These are phyloP conservation scores for Diophrys sp. DNA, from an alignment of 73 alveolate species.

Conservation along the genomic window DNA sequence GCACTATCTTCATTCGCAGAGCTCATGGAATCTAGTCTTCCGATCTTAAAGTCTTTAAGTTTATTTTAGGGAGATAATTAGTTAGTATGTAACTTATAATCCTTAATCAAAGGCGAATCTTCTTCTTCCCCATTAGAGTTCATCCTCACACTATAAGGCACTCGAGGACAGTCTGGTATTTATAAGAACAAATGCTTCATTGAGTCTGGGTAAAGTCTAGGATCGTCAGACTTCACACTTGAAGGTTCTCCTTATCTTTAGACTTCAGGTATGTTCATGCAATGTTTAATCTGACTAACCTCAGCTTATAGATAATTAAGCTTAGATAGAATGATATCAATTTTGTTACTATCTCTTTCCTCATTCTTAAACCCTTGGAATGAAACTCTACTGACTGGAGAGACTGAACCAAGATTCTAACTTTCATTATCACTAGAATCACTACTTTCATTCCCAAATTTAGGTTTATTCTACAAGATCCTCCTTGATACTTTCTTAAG, in stretches of 20 bases:
- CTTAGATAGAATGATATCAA: background rate
- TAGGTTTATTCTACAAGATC: background rate
- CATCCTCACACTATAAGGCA: background rate
- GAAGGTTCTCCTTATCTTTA: no score
- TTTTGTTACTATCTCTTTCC: no score
- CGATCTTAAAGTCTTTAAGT: no score
- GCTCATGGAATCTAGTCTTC: no score
- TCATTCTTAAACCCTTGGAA: no score
- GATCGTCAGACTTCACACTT: background rate
- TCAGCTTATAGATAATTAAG: background rate
- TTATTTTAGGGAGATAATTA: no score
- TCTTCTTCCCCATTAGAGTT: background rate
- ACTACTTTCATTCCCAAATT: background rate
- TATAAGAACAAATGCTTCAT: background rate
- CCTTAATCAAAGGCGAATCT: background rate
- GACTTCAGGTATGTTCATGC: no score
- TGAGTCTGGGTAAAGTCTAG: background rate
- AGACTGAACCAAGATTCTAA: background rate
- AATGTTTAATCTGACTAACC: no score
- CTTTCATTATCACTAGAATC: background rate
- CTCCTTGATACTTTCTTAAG: background rate
- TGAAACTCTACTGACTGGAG: no score
- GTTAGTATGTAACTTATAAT: no score
- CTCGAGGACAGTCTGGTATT: background rate
- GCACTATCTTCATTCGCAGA: no score